A percentile compares a stretch with the other conserved stretches of the same genome.
phyloP scores from a whole-genome alignment of 164 flowering plant species.

The Berberis vulgaris region DNA sequence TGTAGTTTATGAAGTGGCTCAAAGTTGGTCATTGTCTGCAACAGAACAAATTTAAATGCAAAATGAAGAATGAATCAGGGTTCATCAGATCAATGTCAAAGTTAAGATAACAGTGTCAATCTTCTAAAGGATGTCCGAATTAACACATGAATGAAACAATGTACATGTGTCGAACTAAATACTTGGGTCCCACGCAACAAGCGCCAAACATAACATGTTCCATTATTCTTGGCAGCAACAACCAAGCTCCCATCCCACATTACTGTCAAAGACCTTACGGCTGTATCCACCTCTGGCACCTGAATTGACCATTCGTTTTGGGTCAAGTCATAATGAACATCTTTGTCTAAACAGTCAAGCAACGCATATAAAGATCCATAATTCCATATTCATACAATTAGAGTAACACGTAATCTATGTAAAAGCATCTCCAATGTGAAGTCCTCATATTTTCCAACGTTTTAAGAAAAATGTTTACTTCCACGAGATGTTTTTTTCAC shows the following conservation, averaged over 20 bases:
- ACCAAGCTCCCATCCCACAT: conserved; percentile 99
- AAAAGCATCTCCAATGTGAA: too few species aligned
- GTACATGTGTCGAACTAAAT: neutral
- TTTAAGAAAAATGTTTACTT: too few species aligned
- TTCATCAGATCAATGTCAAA: neutral
- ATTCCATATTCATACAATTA: too few species aligned
- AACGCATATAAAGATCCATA: too few species aligned
- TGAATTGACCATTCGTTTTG: conserved; percentile 12
- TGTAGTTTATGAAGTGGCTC: conserved; percentile 94
- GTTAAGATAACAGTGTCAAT: neutral
- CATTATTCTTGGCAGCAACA: conserved; percentile 93
- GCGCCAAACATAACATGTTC: conserved; percentile 98
- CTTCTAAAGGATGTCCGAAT: neutral
- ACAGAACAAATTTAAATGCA: neutral
- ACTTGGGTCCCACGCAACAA: conserved; percentile 81
- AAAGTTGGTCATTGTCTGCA: conserved; percentile 92
- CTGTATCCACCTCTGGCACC: conserved; percentile 99
- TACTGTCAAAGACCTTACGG: conserved; percentile 87
- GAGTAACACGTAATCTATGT: too few species aligned
- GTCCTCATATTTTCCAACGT: too few species aligned
- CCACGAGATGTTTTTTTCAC: too few species aligned
- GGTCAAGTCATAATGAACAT: too few species aligned
- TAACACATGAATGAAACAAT: neutral
- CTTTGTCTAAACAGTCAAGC: too few species aligned
- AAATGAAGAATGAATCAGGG: neutral